Percentiles rank a stretch among this genome's conserved stretches.
These are phyloP conservation scores for Pyricularia pennisetigena DNA, from an alignment of 2,329 filamentous ascomycete genomes.

Conservation along the genomic window DNA sequence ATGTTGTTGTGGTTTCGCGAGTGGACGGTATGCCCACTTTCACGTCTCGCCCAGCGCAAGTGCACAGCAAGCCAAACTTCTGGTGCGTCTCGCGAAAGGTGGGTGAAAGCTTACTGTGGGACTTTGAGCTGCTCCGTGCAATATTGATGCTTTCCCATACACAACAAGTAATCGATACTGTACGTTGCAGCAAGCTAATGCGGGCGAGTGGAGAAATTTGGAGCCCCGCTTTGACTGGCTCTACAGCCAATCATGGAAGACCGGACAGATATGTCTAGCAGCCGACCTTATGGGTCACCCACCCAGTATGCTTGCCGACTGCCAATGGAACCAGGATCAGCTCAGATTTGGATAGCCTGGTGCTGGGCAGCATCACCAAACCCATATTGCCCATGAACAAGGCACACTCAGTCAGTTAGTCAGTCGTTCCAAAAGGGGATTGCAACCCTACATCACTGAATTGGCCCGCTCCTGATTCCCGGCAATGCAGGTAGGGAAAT, in stretches of 20 bases:
- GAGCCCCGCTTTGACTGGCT: background rate
- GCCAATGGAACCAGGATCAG: background rate
- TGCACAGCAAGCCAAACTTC: background rate
- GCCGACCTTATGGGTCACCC: background rate
- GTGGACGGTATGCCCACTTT: background rate
- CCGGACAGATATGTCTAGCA: background rate
- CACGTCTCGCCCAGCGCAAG: background rate
- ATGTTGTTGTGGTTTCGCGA: conserved; percentile 1
- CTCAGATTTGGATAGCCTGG: background rate
- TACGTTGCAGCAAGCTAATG: background rate
- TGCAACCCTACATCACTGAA: background rate
- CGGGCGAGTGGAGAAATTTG: background rate
- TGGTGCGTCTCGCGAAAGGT: conserved; percentile 3
- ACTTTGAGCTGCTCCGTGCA: background rate
- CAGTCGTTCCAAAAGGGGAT: background rate
- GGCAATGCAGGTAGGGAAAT: background rate
- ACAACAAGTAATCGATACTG: background rate
- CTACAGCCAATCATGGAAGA: background rate
- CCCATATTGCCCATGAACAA: background rate
- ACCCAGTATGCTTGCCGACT: background rate
- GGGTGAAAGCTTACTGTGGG: conserved; percentile 4
- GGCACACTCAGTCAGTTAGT: background rate
- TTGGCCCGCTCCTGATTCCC: background rate
- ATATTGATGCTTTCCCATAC: background rate
- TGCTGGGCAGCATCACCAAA: background rate